phyloP scores from a whole-genome alignment of 2,329 filamentous ascomycete species.

The Pestalotiopsis fici region DNA sequence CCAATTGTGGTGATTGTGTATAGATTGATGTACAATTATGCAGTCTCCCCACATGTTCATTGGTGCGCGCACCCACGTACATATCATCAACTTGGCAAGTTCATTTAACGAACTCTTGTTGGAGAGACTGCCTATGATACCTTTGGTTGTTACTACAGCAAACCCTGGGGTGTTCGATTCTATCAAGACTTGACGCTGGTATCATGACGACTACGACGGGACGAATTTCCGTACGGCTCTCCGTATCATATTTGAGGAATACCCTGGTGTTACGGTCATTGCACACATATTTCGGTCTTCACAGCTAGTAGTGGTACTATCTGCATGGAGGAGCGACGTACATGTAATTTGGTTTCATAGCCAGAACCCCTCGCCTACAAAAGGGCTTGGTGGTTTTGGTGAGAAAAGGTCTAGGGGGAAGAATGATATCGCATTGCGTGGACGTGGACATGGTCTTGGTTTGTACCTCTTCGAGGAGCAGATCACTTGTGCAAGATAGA shows the following conservation, averaged over 20 bases:
- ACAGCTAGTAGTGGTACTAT: neutral
- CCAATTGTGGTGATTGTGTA: neutral
- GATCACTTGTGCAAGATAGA: too few species aligned
- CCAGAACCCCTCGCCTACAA: neutral
- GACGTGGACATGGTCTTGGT: neutral
- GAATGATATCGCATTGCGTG: neutral
- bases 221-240: constrained; percentile 1
- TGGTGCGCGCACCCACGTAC: neutral
- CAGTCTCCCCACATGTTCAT: neutral
- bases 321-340: neutral
- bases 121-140: neutral
- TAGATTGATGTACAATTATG: neutral
- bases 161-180: neutral
- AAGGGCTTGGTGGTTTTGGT: neutral
- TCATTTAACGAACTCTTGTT: neutral
- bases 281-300: neutral
- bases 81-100: neutral
- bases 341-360: too few species aligned
- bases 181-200: neutral
- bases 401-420: neutral
- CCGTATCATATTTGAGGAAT: neutral
- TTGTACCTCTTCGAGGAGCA: too few species aligned
- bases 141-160: neutral
- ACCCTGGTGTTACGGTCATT: constrained; percentile 1
- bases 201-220: neutral